These are phyloP conservation scores for Cavenderia fasciculata DNA, from an alignment of 78 protist genomes.

Conservation along the genomic window DNA sequence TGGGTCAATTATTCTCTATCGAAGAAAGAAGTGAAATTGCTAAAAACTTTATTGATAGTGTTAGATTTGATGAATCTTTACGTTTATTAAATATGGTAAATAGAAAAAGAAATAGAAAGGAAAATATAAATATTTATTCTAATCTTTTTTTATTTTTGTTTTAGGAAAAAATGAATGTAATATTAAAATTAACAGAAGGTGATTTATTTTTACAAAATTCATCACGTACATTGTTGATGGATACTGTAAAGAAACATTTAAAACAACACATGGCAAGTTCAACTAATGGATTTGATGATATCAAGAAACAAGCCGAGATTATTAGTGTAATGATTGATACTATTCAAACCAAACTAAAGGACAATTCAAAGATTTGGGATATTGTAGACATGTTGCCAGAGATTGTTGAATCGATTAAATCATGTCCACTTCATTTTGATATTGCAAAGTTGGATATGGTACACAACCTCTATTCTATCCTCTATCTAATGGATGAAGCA, in stretches of 20 bases:
- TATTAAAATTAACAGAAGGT: slow-evolving; percentile 22
- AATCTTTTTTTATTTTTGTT: no score
- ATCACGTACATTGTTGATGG: not conserved
- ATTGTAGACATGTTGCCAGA: slow-evolving; percentile 43
- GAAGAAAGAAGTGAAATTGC: slow-evolving; percentile 51
- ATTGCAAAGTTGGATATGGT: slow-evolving; percentile 42
- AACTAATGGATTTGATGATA: slow-evolving; percentile 3
- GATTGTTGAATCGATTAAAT: slow-evolving; percentile 16
- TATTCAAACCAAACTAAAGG: slow-evolving; percentile 50
- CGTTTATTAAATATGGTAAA: slow-evolving; percentile 38
- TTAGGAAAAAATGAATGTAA: slow-evolving; percentile 72
- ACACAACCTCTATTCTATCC: slow-evolving; percentile 53
- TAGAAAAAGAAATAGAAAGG: no score
- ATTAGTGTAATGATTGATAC: slow-evolving; percentile 38
- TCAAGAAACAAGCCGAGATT: slow-evolving; percentile 54
- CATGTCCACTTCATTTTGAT: slow-evolving; percentile 5
- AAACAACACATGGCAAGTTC: slow-evolving; percentile 33
- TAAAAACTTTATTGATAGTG: slow-evolving; percentile 32
- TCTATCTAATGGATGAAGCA: slow-evolving; percentile 34
- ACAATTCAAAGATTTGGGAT: slow-evolving; percentile 23
- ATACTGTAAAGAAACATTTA: slow-evolving; percentile 22
- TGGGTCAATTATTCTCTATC: slow-evolving; percentile 59
- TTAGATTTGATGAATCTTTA: slow-evolving; percentile 39
- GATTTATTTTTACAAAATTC: slow-evolving; percentile 27
- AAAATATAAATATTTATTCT: no score